Evolutionary conservation across 2,329 filamentous ascomycete species (phyloP), one percentile per base, ranked within the genome.

Genomic region (Cadophora sp.): DNA sequence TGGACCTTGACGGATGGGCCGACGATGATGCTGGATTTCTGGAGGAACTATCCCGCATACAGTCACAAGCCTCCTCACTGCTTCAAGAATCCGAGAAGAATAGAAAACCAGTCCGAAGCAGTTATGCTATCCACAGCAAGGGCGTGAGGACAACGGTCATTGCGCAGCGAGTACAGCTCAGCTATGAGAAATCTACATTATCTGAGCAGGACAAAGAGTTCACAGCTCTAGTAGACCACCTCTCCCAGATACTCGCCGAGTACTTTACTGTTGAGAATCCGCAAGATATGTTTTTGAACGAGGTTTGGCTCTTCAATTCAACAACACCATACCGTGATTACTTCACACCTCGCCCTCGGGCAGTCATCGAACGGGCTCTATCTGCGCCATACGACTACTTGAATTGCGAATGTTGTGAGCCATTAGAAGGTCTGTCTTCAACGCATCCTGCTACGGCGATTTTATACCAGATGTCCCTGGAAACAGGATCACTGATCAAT

Each of bases 121-220:
- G 90, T 77, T 92, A 96, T 78, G 90, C 90, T 73, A 85, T 91
- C 12, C 89, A 91, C 71, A 87, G 86, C 79, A 89, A 88, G 71
- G 88, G 91, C 53, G 80, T 93, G 50, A 86, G 93, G 55, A 93
- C 92, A 1, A 95, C 92, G 0, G 88, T 95, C 37, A 88, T 95
- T 62, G 92, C 92, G 19, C 92, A 95, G 76, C 92, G 92, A 76
- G 92, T 96, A 22, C 90, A 94, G 75, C 83, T 96, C 50, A 93
- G 91, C 79, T 91, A 89, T 71, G 90, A 94, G 77, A 89, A 90
- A 72, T 89, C 91, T 1, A 83, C 86, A 3, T 83, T 95, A 31
- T 92, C 91, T 0, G 85, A 89, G 55, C 84, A 91, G 72, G 92
- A 95, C 79, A 88, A 87, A 71, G 84, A 86, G 5, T 93, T 93